phyloP scores from a whole-genome alignment of 73 alveolate genomes.

The Tetrahymena malaccensis region DNA sequence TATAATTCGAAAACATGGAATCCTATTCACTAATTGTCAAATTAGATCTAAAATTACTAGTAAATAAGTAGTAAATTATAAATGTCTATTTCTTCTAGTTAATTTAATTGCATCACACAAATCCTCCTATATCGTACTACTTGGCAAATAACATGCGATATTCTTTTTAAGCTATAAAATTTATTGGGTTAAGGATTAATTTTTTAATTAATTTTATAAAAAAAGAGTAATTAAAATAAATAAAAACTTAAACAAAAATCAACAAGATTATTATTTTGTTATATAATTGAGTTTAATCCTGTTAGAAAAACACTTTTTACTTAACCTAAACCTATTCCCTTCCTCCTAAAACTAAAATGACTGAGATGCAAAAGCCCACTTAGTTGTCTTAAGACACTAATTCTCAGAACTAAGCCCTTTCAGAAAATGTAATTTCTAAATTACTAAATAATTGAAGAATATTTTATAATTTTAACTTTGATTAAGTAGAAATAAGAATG shows the following conservation, averaged over 20 bases:
- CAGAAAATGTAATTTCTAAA: neutral
- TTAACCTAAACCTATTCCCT: neutral
- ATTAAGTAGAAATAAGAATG: neutral
- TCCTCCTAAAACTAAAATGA: neutral
- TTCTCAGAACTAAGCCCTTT: neutral
- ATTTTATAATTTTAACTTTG: neutral
- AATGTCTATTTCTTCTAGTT: neutral
- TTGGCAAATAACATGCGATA: neutral
- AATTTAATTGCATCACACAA: neutral
- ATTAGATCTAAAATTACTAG: neutral
- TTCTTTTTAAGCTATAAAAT: too few species aligned
- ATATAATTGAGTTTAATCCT: neutral
- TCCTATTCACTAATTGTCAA: neutral
- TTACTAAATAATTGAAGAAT: neutral
- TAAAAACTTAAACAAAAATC: neutral
- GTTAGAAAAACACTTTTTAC: neutral
- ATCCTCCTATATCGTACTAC: neutral
- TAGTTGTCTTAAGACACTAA: neutral
- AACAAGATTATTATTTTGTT: neutral
- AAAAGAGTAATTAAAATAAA: neutral
- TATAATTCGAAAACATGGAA: neutral
- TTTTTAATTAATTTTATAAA: neutral
- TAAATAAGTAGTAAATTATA: neutral
- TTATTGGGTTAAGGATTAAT: neutral
- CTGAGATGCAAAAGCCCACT: neutral